Conservation (phyloP, 345 rosid species). For the Iberis pinnata region DNA sequence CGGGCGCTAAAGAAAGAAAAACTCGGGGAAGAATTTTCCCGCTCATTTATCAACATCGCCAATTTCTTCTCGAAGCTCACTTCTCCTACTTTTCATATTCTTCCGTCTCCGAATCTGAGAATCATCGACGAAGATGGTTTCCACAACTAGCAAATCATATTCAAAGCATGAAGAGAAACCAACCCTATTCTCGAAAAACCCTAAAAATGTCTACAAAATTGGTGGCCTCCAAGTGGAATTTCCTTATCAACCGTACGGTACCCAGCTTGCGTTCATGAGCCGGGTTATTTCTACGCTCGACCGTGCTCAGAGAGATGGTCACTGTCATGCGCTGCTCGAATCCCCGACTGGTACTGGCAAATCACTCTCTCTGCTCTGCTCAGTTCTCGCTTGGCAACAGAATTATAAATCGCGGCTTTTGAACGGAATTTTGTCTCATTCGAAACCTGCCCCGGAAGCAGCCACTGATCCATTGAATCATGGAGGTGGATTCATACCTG, state of each 20-base stretch:
- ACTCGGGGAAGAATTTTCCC: slow-evolving; percentile 17
- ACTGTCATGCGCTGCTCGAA: slow-evolving; percentile 82
- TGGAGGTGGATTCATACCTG: slow-evolving; percentile 90
- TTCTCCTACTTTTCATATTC: not conserved
- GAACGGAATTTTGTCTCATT: slow-evolving; percentile 34
- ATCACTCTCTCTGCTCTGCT: slow-evolving; percentile 94
- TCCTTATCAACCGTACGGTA: slow-evolving; percentile 89
- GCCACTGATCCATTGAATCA: slow-evolving; percentile 62
- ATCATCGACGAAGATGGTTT: slow-evolving; percentile 33
- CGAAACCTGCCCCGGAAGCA: slow-evolving; percentile 61
- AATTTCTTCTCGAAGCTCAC: not conserved
- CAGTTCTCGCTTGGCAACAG: slow-evolving; percentile 89
- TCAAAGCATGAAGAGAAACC: slow-evolving; percentile 27
- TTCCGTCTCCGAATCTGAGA: slow-evolving; percentile 1
- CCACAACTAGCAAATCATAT: slow-evolving; percentile 18
- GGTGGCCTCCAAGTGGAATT: slow-evolving; percentile 79
- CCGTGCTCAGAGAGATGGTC: slow-evolving; percentile 82
- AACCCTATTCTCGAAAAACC: slow-evolving; percentile 34
- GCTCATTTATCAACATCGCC: slow-evolving; percentile 6
- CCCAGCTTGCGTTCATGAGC: slow-evolving; percentile 94
- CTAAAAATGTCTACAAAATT: slow-evolving; percentile 43
- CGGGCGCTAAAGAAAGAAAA: slow-evolving; percentile 16
- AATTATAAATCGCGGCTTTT: slow-evolving; percentile 39
- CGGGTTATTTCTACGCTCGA: slow-evolving; percentile 86
- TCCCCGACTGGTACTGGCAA: slow-evolving; percentile 98